These are phyloP conservation scores for Curvularia eragrostidis DNA, from an alignment of 2,329 filamentous ascomycete genomes.

Conservation along the genomic window DNA sequence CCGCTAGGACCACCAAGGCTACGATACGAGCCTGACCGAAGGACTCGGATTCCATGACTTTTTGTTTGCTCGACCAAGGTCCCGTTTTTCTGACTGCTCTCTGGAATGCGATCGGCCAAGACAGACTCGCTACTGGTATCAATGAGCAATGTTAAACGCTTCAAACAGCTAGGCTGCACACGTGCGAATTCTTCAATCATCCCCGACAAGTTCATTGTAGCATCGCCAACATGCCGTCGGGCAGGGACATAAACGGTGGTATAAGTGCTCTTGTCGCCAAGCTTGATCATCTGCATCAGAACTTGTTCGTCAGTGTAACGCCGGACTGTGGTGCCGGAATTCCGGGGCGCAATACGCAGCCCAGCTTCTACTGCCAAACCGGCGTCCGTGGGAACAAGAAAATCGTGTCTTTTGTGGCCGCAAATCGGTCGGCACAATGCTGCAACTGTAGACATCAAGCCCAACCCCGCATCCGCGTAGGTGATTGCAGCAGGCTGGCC, in stretches of 20 bases:
- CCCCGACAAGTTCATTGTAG: background rate
- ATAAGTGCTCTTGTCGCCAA: background rate
- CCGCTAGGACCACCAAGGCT: background rate
- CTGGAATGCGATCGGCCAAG: background rate
- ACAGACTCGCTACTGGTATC: background rate
- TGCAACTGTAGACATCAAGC: constrained; percentile 2
- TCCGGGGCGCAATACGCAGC: constrained; percentile 1
- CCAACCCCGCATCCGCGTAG: background rate
- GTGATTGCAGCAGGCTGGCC: background rate
- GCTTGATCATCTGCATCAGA: background rate
- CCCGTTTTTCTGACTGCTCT: background rate
- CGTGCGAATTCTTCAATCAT: background rate
- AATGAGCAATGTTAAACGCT: background rate
- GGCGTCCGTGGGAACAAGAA: constrained; percentile 1
- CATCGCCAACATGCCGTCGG: background rate
- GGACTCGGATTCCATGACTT: background rate
- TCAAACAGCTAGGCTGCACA: background rate
- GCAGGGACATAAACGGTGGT: background rate
- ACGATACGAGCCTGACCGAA: background rate
- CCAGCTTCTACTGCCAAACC: background rate
- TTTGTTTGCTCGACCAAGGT: background rate
- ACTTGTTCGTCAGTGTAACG: background rate
- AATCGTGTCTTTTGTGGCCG: constrained; percentile 1
- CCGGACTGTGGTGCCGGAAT: background rate
- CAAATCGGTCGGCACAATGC: constrained; percentile 1